phyloP scores from a whole-genome alignment of 805 yeast genomes.

The Candida tammaniensis region DNA sequence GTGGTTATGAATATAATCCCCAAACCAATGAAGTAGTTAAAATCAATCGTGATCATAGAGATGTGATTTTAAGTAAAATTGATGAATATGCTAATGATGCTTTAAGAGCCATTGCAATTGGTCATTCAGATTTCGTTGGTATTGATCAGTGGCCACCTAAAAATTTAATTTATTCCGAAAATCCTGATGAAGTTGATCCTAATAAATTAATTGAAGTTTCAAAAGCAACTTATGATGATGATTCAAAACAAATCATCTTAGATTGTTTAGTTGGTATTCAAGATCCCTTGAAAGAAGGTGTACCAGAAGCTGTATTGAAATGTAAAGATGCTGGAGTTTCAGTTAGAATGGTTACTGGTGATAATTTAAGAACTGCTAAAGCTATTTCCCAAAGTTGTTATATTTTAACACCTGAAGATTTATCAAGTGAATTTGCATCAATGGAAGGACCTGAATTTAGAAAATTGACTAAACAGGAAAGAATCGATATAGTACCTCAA shows the following conservation, averaged over 20 bases:
- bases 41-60: slow-evolving; percentile 29
- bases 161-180: slow-evolving; percentile 28
- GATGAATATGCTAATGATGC: slow-evolving; percentile 72
- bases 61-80: slow-evolving; percentile 29
- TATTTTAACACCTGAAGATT: slow-evolving; percentile 55
- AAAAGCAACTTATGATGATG: slow-evolving; percentile 18
- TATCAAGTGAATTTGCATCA: slow-evolving; percentile 53
- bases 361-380: slow-evolving; percentile 84
- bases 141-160: slow-evolving; percentile 65
- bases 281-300: slow-evolving; percentile 92
- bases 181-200: slow-evolving; percentile 23
- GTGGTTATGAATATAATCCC: slow-evolving; percentile 40
- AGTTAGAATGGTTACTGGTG: slow-evolving; percentile 98
- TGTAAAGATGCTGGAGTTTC: slow-evolving; percentile 91
- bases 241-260: slow-evolving; percentile 39
- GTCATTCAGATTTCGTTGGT: slow-evolving; percentile 65
- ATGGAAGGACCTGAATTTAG: slow-evolving; percentile 96
- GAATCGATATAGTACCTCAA: slow-evolving; percentile 62
- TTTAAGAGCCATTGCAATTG: slow-evolving; percentile 84
- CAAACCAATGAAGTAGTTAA: slow-evolving; percentile 21
- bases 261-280: slow-evolving; percentile 88
- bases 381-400: slow-evolving; percentile 89
- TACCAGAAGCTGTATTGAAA: slow-evolving; percentile 79
- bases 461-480: slow-evolving; percentile 54
- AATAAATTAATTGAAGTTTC: slow-evolving; percentile 22